These are phyloP conservation scores for Colletotrichum cereale DNA, from an alignment of 2,329 filamentous ascomycete genomes.

Conservation along the genomic window DNA sequence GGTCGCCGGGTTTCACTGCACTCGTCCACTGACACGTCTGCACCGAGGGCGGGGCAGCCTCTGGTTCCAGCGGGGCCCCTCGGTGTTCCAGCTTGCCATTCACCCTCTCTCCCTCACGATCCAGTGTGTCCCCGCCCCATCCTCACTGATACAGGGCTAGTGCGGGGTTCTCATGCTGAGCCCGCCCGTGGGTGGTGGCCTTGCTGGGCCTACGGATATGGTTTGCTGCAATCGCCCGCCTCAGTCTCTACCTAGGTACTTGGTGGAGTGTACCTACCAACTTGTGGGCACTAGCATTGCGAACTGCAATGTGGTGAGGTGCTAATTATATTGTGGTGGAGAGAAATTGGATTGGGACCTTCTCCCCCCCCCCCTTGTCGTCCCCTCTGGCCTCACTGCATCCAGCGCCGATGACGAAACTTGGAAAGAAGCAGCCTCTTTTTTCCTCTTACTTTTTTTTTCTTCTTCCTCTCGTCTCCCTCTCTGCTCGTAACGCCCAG, in stretches of 20 bases:
- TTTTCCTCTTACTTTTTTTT: slow-evolving; percentile 29
- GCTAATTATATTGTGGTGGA: slow-evolving; percentile 37
- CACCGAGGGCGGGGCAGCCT: slow-evolving; percentile 25
- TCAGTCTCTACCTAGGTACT: background rate
- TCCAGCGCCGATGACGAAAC: slow-evolving; percentile 37
- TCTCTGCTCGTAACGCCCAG: background rate
- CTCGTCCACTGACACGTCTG: slow-evolving; percentile 33
- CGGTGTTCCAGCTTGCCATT: background rate
- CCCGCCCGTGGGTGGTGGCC: slow-evolving; percentile 32
- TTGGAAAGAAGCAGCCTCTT: slow-evolving; percentile 23
- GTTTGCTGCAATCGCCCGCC: slow-evolving; percentile 16
- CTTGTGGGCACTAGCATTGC: slow-evolving; percentile 1
- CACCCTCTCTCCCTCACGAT: background rate
- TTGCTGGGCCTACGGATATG: slow-evolving; percentile 31
- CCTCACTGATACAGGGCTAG: slow-evolving; percentile 40
- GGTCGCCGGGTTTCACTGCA: slow-evolving; percentile 28
- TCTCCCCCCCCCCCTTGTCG: slow-evolving; percentile 15
- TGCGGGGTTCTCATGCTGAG: slow-evolving; percentile 40
- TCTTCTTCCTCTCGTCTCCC: slow-evolving; percentile 10
- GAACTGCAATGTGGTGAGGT: slow-evolving; percentile 20
- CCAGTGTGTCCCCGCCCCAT: background rate
- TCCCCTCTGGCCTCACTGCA: slow-evolving; percentile 1
- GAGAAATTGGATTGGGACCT: slow-evolving; percentile 29
- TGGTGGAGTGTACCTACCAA: background rate
- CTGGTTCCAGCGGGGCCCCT: slow-evolving; percentile 15